Evolutionary conservation across 106 monocot species (phyloP).

Genomic region (Dendrobium chrysotoxum): DNA sequence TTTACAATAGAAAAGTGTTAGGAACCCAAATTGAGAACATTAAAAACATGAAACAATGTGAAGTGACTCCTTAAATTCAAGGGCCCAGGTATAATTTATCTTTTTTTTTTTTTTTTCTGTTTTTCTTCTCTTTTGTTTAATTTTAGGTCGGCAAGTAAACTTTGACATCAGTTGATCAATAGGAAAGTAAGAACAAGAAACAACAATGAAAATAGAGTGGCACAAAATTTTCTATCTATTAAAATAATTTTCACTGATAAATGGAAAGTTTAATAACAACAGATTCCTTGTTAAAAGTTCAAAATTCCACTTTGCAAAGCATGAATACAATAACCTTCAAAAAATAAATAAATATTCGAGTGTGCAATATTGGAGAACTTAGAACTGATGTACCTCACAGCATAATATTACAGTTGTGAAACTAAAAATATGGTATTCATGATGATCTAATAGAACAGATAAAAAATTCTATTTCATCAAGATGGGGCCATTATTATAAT

Average conservation of each 20-base stretch:
- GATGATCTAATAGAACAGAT: not conserved
- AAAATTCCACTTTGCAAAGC: not conserved
- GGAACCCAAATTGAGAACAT: not conserved
- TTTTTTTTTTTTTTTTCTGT: too few species aligned
- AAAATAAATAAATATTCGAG: not conserved
- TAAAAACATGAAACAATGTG: too few species aligned
- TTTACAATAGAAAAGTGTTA: not conserved
- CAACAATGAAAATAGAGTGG: not conserved
- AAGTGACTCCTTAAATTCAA: too few species aligned
- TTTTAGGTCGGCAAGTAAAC: not conserved
- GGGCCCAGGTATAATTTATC: too few species aligned
- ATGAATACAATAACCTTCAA: not conserved
- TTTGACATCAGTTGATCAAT: not conserved
- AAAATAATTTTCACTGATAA: not conserved
- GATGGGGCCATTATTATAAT: not conserved
- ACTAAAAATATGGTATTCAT: not conserved
- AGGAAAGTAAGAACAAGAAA: not conserved
- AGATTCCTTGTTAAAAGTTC: not conserved
- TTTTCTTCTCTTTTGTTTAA: too few species aligned
- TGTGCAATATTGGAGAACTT: not conserved
- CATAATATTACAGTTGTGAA: not conserved
- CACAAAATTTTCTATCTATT: not conserved
- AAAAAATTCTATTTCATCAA: not conserved
- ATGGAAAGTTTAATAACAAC: not conserved
- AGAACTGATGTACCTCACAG: not conserved